Percentiles rank a stretch among this genome's conserved stretches.
Evolutionary conservation across 2,329 filamentous ascomycete species (phyloP).

Genomic region (Penicillium aurantiogriseum): DNA sequence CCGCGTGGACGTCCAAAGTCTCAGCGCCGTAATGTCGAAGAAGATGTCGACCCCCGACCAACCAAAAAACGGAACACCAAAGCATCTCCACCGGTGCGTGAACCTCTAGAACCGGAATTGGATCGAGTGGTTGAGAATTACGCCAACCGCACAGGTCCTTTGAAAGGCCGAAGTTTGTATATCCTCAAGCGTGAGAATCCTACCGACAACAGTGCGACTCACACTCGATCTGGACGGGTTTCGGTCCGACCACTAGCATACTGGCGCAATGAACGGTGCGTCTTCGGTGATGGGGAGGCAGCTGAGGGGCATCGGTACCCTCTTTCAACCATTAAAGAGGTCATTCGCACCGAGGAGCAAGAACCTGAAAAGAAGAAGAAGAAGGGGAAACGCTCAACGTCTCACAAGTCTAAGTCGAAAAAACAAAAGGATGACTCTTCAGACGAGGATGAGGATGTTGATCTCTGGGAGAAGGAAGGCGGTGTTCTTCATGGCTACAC

Average conservation of each 20-base stretch:
- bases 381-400: constrained; percentile 30
- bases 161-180: constrained; percentile 50
- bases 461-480: constrained; percentile 47
- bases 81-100: constrained; percentile 24
- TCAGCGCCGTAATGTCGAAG: constrained; percentile 21
- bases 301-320: constrained; percentile 59
- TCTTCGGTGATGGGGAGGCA: constrained; percentile 63
- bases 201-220: constrained; percentile 56
- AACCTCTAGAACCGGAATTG: constrained; percentile 37
- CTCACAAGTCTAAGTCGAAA: constrained; percentile 33
- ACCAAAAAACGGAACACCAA: constrained; percentile 33
- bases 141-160: constrained; percentile 44
- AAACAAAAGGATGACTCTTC: constrained; percentile 39
- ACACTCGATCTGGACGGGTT: constrained; percentile 73
- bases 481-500: constrained; percentile 46
- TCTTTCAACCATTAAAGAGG: constrained; percentile 70
- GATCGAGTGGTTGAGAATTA: constrained; percentile 46
- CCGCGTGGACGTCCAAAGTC: constrained; percentile 34
- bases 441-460: constrained; percentile 40
- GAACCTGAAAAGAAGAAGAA: constrained; percentile 42
- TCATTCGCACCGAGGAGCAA: constrained; percentile 70
- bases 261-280: constrained; percentile 80
- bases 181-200: constrained; percentile 53
- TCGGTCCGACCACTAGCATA: constrained; percentile 76
- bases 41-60: constrained; percentile 27